Conservation (phyloP, 2,329 filamentous ascomycete species). For the Emergomyces orientalis region DNA sequence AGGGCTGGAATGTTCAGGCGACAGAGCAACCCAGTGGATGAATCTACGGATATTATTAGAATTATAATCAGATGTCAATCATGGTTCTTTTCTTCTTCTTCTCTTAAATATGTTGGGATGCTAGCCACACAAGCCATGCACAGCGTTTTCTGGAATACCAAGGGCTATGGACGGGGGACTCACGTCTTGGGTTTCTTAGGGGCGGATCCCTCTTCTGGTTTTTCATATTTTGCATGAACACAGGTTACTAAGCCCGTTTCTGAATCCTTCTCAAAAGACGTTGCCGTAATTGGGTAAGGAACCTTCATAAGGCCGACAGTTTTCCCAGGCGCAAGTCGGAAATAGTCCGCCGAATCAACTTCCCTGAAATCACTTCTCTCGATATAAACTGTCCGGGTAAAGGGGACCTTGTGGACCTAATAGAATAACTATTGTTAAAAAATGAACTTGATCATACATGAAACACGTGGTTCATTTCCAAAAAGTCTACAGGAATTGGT, state of each 20-base stretch:
- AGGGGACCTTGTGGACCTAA: constrained; percentile 44
- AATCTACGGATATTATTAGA: constrained; percentile 28
- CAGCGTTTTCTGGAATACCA: background rate
- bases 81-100: background rate
- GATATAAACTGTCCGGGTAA: constrained; percentile 76
- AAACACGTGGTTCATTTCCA: constrained; percentile 18
- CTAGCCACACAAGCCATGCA: background rate
- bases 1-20: constrained; percentile 51
- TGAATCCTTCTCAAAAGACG: constrained; percentile 58
- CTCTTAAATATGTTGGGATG: background rate
- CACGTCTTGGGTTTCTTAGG: constrained; percentile 60
- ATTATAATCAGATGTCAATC: background rate
- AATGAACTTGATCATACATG: background rate
- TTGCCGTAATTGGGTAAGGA: constrained; percentile 59
- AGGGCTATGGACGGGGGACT: constrained; percentile 6
- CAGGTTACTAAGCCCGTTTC: constrained; percentile 55
- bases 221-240: constrained; percentile 59
- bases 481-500: background rate
- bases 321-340: constrained; percentile 66
- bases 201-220: constrained; percentile 55
- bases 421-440: background rate
- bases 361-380: constrained; percentile 71
- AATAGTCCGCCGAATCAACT: constrained; percentile 62
- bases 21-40: constrained; percentile 82
- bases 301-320: constrained; percentile 64